Percentiles rank a stretch among this genome's conserved stretches.
These are phyloP conservation scores for Candida albicans DNA, from an alignment of 1,139 yeast genomes.

Conservation along the genomic window DNA sequence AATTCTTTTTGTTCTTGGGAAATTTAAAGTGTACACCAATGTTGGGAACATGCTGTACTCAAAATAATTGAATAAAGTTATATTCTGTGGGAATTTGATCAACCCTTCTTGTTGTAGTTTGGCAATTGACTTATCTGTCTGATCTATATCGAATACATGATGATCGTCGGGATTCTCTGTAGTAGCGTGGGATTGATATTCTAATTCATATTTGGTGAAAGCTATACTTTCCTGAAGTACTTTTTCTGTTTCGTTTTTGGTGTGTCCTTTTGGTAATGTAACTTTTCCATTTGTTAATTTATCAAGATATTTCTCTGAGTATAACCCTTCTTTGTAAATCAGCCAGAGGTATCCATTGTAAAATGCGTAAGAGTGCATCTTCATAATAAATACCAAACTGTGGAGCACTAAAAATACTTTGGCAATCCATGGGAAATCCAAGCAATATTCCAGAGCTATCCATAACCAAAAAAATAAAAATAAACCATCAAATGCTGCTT, in stretches of 20 bases:
- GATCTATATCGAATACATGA: constrained; percentile 16
- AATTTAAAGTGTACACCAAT: constrained; percentile 74
- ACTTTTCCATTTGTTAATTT: constrained; percentile 20
- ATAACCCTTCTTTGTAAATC: constrained; percentile 54
- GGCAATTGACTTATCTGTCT: constrained; percentile 18
- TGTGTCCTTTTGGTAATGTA: constrained; percentile 21
- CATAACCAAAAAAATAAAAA: constrained; percentile 51
- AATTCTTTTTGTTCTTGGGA: constrained; percentile 70
- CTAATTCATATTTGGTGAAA: constrained; percentile 65
- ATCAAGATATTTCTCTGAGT: constrained; percentile 38
- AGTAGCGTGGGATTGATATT: constrained; percentile 42
- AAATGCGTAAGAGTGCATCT: constrained; percentile 86
- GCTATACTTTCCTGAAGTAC: constrained; percentile 49
- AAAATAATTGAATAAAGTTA: constrained; percentile 67
- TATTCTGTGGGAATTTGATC: constrained; percentile 64
- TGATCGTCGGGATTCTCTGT: constrained; percentile 10
- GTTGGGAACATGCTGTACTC: constrained; percentile 90
- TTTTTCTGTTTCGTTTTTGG: constrained; percentile 25
- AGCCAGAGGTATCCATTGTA: constrained; percentile 88
- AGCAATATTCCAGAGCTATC: constrained; percentile 47
- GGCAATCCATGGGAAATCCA: constrained; percentile 80
- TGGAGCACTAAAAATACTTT: constrained; percentile 80
- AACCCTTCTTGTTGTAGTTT: constrained; percentile 22
- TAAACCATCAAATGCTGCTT: constrained; percentile 53
- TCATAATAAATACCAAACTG: constrained; percentile 85